phyloP scores from a whole-genome alignment of 768 basidiomycete genomes.

The Leccinum uliginosum region DNA sequence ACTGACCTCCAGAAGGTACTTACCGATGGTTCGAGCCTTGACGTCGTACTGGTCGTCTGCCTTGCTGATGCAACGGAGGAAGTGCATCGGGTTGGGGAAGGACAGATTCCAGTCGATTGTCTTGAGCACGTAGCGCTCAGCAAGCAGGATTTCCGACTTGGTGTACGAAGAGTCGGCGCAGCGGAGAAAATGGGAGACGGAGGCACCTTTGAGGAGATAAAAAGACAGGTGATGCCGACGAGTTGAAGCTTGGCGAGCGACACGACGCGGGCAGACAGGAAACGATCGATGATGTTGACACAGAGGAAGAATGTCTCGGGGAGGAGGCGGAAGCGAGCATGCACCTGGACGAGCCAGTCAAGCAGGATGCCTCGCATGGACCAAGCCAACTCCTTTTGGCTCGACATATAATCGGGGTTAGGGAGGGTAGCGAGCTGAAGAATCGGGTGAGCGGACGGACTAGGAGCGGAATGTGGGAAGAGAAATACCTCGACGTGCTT shows the following conservation, averaged over 20 bases:
- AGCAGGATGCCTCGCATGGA: constrained; percentile 84
- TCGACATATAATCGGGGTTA: constrained; percentile 79
- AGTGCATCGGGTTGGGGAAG: constrained; percentile 86
- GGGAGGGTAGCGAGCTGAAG: constrained; percentile 72
- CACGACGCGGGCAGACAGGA: constrained; percentile 66
- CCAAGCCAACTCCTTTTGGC: constrained; percentile 82
- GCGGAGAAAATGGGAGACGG: constrained; percentile 72
- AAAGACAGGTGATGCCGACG: constrained; percentile 83
- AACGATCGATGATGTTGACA: constrained; percentile 80
- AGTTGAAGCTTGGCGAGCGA: constrained; percentile 85
- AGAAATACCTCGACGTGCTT: constrained; percentile 71
- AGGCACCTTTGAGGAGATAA: constrained; percentile 86
- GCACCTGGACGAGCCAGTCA: constrained; percentile 93
- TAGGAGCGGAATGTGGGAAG: background rate
- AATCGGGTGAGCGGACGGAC: background rate
- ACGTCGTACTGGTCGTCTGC: constrained; percentile 91
- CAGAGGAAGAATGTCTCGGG: constrained; percentile 91
- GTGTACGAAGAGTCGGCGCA: constrained; percentile 76
- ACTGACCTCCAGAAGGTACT: constrained; percentile 87
- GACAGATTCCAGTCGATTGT: constrained; percentile 83
- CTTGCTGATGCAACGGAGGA: constrained; percentile 85
- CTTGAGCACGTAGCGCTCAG: constrained; percentile 84
- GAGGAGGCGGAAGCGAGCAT: constrained; percentile 77
- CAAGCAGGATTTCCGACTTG: constrained; percentile 78
- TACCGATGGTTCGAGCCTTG: constrained; percentile 80